Base-by-base conservation (phyloP, 495 filamentous ascomycete genomes). In the Trichoderma gamsii region DNA sequence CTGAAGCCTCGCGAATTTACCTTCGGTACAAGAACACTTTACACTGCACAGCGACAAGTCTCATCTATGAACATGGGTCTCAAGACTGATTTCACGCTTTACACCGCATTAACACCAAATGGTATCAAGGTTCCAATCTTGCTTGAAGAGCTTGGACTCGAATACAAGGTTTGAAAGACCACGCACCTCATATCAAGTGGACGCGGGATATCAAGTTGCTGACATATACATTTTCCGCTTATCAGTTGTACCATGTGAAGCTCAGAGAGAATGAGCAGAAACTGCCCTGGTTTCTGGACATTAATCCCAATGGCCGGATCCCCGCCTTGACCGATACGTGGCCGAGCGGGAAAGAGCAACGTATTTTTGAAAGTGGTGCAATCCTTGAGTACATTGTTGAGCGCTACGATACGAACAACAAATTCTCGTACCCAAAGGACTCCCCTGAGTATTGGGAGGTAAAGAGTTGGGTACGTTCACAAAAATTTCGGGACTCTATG, bases 241-340 rank as follows among this genome's bases (percentile, higher is more conserved):
- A 18, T 2, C 12, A 46, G 43, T 46, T 46, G 18, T 46, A 89
- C 68, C 85, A 83, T 49, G 88, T 97, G 72, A 84, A 89, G 32
- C 82, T 97, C 49, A 76, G 73, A 70, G 90, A 90, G 73, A 90
- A 92, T 71, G 81, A 75, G 8, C 93, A 97, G 73, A 97, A 94
- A 70, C 81, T 83, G 67, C 83, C 80, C 2, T 96, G 90, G 90
- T 97, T 93, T 80, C 84, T 96, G 52, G 87, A 86, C 51, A 95
- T 97, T 77, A 97, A 97, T 79, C 93, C 93, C 66, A 97, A 97
- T 74, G 93, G 93, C 71, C 91, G 93, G 67, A 96, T 97, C 72
- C 93, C 93, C 16, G 93, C 93, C 15, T 71, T 97, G 29, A 93
- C 90, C 29, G 94, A 97, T 75, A 86, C 84, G 13, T 86, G 89